Evolutionary conservation across 2,329 filamentous ascomycete species (phyloP).

Genomic region (Myriosclerotinia duriaeana): DNA sequence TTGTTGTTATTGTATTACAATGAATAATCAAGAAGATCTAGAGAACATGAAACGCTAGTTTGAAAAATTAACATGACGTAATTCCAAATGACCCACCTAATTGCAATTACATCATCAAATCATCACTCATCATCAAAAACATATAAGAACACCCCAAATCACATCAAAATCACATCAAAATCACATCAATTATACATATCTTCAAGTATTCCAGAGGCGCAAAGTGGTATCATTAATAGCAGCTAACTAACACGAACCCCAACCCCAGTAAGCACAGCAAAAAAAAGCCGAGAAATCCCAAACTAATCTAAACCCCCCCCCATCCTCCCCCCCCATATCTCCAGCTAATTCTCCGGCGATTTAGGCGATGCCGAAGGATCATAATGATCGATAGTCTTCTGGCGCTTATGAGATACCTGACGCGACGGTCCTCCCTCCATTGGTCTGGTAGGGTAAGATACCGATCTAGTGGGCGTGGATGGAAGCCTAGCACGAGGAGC

Average conservation of each 20-base stretch:
- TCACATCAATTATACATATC: background rate
- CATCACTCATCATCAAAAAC: background rate
- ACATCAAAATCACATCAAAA: background rate
- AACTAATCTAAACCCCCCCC: background rate
- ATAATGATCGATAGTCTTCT: background rate
- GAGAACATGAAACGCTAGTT: too few species aligned
- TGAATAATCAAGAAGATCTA: background rate
- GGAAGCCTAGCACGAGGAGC: background rate
- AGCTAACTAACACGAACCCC: background rate
- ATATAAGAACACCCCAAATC: background rate
- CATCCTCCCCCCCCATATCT: background rate
- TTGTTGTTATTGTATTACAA: background rate
- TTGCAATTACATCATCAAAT: background rate
- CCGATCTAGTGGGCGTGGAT: background rate
- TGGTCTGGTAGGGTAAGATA: background rate
- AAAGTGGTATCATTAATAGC: constrained; percentile 1
- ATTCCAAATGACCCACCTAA: background rate
- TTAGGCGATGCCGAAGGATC: background rate
- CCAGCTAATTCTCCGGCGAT: background rate
- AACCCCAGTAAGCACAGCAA: background rate
- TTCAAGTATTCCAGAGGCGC: background rate
- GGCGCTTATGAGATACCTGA: background rate
- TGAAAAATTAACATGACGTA: background rate
- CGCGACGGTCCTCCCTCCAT: too few species aligned
- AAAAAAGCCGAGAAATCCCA: background rate